Evolutionary conservation across 768 basidiomycete genomes (phyloP).

Genomic region (Suillus ampliporus): DNA sequence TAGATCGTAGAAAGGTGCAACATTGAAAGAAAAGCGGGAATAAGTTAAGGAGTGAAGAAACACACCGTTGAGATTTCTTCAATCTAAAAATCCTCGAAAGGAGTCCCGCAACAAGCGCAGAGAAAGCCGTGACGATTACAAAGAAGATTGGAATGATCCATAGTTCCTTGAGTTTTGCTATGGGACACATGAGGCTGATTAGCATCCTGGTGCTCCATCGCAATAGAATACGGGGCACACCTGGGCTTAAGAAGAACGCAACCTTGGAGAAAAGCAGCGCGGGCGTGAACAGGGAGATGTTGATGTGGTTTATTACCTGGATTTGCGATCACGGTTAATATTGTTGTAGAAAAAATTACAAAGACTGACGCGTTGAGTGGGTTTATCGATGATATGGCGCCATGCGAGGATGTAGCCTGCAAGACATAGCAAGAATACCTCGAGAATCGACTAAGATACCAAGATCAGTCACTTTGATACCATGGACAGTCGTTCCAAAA

Average conservation of each 20-base stretch:
- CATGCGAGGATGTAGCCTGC: slow-evolving; percentile 84
- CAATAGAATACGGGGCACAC: slow-evolving; percentile 38
- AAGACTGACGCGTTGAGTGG: slow-evolving; percentile 77
- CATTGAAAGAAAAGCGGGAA: neutral
- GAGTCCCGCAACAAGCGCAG: slow-evolving; percentile 67
- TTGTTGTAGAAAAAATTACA: neutral
- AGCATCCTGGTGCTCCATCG: neutral
- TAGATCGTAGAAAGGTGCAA: neutral
- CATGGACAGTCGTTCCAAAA: neutral
- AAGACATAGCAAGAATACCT: slow-evolving; percentile 86
- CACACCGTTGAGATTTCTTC: slow-evolving; percentile 76
- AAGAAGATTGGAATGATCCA: slow-evolving; percentile 92
- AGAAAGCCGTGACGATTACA: slow-evolving; percentile 71
- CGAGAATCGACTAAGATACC: slow-evolving; percentile 72
- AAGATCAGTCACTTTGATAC: slow-evolving; percentile 1
- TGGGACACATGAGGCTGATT: neutral
- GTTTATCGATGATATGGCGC: slow-evolving; percentile 84
- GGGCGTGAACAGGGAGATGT: slow-evolving; percentile 89
- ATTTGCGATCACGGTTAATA: neutral
- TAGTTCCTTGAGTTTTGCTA: slow-evolving; percentile 78
- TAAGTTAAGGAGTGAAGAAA: slow-evolving; percentile 2
- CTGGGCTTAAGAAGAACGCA: slow-evolving; percentile 87
- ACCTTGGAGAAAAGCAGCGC: slow-evolving; percentile 93
- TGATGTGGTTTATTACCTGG: slow-evolving; percentile 76
- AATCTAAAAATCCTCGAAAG: slow-evolving; percentile 71